These are phyloP conservation scores for Colletotrichum abscissum DNA, from an alignment of 2,329 filamentous ascomycete species.

Conservation along the genomic window DNA sequence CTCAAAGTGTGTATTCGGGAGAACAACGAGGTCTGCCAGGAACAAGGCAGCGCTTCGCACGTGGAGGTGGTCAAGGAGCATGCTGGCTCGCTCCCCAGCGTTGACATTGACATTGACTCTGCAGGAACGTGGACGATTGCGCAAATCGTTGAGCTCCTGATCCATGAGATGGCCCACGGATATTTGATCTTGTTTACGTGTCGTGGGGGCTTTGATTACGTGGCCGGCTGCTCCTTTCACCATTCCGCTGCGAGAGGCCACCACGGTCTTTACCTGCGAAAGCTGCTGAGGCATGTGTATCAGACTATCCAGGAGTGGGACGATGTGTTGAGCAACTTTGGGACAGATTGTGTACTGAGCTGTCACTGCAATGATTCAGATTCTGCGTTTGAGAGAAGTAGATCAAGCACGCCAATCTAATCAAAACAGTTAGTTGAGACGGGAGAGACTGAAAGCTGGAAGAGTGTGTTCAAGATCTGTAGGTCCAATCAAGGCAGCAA, in stretches of 20 bases:
- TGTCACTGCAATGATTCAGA: neutral
- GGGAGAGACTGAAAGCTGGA: no score
- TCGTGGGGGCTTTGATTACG: neutral
- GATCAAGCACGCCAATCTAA: neutral
- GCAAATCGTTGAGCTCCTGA: slow-evolving; percentile 44
- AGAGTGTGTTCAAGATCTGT: no score
- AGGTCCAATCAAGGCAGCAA: no score
- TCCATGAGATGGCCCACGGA: slow-evolving; percentile 38
- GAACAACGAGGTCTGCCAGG: neutral
- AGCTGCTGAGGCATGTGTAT: slow-evolving; percentile 9
- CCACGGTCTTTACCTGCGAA: neutral
- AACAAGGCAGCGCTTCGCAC: neutral
- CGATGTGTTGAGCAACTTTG: neutral
- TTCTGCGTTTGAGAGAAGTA: neutral
- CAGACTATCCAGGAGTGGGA: slow-evolving; percentile 17
- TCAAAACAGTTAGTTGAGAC: no score
- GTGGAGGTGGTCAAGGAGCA: neutral
- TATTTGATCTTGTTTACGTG: slow-evolving; percentile 20
- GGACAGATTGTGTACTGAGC: neutral
- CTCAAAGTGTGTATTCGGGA: neutral
- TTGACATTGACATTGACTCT: slow-evolving; percentile 1
- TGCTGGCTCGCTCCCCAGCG: neutral
- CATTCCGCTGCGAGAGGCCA: neutral
- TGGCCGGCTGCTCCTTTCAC: neutral
- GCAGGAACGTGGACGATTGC: slow-evolving; percentile 37